phyloP scores from a whole-genome alignment of 345 rosid species.

The Bruguiera gymnorhiza region DNA sequence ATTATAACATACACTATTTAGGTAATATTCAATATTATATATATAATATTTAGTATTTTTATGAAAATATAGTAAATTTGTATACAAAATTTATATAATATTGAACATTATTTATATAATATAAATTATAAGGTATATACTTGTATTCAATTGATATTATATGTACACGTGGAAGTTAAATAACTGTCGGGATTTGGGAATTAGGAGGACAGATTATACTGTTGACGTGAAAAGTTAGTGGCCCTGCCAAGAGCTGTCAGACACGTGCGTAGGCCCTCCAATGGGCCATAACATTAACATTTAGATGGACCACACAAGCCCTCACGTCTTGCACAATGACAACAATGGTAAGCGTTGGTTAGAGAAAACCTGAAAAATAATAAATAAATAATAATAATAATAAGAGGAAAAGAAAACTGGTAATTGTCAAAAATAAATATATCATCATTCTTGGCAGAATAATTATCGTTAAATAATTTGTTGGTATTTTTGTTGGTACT shows the following conservation, averaged over 20 bases:
- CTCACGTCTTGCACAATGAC: constrained; percentile 23
- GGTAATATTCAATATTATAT: too few relatives aligned
- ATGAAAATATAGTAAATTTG: too few relatives aligned
- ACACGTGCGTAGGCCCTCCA: constrained; percentile 39
- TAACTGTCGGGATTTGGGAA: constrained; percentile 38
- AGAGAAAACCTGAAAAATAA: background rate
- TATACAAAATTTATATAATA: too few relatives aligned
- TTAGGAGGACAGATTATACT: constrained; percentile 32
- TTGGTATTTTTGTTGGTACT: too few relatives aligned
- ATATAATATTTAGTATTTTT: too few relatives aligned
- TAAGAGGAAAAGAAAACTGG: background rate
- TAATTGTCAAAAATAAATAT: too few relatives aligned
- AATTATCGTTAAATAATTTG: too few relatives aligned
- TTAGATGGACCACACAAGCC: background rate
- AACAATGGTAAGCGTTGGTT: background rate
- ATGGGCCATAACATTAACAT: constrained; percentile 8
- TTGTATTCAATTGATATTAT: background rate
- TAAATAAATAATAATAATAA: background rate
- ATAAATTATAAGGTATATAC: too few relatives aligned
- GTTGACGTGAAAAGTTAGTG: constrained; percentile 11
- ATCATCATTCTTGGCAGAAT: too few relatives aligned
- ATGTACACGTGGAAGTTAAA: constrained; percentile 7
- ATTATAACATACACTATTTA: too few relatives aligned
- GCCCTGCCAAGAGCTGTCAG: constrained; percentile 40
- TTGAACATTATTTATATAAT: too few relatives aligned